phyloP scores from a whole-genome alignment of 2,329 filamentous ascomycete genomes.

The Fusarium subtropicale region DNA sequence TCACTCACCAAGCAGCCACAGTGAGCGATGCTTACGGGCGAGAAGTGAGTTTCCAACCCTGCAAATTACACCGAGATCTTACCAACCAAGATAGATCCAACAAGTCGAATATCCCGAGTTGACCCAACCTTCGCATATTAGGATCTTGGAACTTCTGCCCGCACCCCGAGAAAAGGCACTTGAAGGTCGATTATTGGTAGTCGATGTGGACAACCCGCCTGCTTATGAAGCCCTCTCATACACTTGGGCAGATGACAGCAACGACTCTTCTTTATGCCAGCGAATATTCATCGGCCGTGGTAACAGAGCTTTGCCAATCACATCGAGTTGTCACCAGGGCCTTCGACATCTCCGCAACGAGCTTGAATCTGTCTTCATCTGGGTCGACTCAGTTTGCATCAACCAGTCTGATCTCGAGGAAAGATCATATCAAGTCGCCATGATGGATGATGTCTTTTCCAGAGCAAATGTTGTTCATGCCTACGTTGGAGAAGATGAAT shows the following conservation, averaged over 20 bases:
- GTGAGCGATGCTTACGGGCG: slow-evolving; percentile 23
- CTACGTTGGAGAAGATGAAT: slow-evolving; percentile 20
- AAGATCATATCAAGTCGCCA: slow-evolving; percentile 25
- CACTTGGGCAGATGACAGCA: slow-evolving; percentile 22
- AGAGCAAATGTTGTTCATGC: slow-evolving; percentile 16
- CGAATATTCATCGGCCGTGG: slow-evolving; percentile 27
- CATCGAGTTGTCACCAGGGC: slow-evolving; percentile 22
- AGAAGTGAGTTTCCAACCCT: slow-evolving; percentile 11
- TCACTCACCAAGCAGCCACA: slow-evolving; percentile 5
- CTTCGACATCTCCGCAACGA: slow-evolving; percentile 9
- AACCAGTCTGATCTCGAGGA: slow-evolving; percentile 23
- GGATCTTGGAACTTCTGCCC: slow-evolving; percentile 21
- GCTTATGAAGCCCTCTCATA: slow-evolving; percentile 29
- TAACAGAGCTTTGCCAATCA: slow-evolving; percentile 26
- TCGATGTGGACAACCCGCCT: slow-evolving; percentile 4
- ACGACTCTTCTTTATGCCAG: slow-evolving; percentile 20
- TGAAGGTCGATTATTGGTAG: slow-evolving; percentile 16
- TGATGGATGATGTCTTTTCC: slow-evolving; percentile 29
- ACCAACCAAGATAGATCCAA: slow-evolving; percentile 8
- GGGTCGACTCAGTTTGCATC: slow-evolving; percentile 33
- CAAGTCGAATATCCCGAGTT: slow-evolving; percentile 19
- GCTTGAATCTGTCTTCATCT: slow-evolving; percentile 5
- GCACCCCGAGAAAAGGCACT: slow-evolving; percentile 9
- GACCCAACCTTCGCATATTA: slow-evolving; percentile 1
- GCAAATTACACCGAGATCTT: not conserved